A percentile compares a stretch with the other conserved stretches of the same genome.
Evolutionary conservation across 2,329 filamentous ascomycete species (phyloP).

Genomic region (Penicillium frequentans): DNA sequence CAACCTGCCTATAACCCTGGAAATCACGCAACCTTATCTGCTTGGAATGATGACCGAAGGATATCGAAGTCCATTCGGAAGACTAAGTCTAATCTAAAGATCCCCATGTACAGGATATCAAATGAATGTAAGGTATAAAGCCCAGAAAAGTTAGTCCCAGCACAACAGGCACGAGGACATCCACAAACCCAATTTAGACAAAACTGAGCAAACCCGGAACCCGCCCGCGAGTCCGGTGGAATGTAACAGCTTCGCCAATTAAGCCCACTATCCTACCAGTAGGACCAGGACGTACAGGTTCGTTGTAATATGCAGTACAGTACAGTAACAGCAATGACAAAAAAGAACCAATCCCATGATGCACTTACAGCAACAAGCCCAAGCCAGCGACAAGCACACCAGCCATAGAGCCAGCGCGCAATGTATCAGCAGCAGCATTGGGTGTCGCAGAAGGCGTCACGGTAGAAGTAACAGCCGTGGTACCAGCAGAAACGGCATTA

Average conservation of each 20-base stretch:
- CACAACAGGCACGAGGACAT: not conserved
- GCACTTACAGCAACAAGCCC: constrained; percentile 18
- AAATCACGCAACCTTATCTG: not conserved
- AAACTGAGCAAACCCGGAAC: not conserved
- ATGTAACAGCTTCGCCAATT: not conserved
- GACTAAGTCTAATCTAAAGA: constrained; percentile 3
- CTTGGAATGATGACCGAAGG: not conserved
- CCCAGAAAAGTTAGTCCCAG: not conserved
- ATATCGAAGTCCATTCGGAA: constrained; percentile 23
- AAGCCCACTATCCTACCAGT: not conserved
- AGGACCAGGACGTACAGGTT: not conserved
- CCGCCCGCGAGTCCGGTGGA: constrained; percentile 3
- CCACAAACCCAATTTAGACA: not conserved
- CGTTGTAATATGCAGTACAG: not conserved
- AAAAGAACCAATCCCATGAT: not conserved
- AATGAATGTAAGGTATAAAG: constrained; percentile 6
- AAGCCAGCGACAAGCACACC: constrained; percentile 19
- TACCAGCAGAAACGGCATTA: not conserved
- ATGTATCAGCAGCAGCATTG: constrained; percentile 18
- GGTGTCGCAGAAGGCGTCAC: constrained; percentile 11
- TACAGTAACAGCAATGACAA: not conserved
- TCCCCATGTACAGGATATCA: not conserved
- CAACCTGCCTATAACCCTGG: not conserved
- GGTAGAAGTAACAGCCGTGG: constrained; percentile 4
- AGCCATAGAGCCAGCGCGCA: constrained; percentile 19